Base-by-base conservation (phyloP, 1,284 basidiomycete genomes). In the Tetrapyrgos nigripes region DNA sequence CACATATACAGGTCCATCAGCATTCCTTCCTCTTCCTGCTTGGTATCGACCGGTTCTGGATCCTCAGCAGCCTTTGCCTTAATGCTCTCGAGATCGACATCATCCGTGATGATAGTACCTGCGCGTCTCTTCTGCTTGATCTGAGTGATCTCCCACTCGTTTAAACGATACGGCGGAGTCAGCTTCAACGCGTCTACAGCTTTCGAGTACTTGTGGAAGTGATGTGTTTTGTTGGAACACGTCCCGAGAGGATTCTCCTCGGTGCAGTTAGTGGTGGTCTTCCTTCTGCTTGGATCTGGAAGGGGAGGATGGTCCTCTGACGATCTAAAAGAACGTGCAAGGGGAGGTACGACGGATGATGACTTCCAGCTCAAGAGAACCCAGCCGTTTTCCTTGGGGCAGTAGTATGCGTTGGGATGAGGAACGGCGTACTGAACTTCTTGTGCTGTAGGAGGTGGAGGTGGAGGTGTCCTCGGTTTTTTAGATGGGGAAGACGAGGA, bases 401-500 rank as follows among this genome's bases (percentile, higher is more conserved):
- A 93, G 68, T 89, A 93, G 67, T 91, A 91, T 14, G 89, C 89
- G 63, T 90, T 83, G 2, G 91, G 87, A 68, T 93, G 91, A 10
- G 91, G 92, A 35, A 91, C 79, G 21, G 91, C 82, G 14, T 80
- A 83, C 5, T 80, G 82, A 3, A 89, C 76, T 64, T 92, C 89
- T 29, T 86, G 83, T 47, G 79, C 72, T 8, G 79, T 76, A 0
- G 86, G 85, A 10, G 76, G 75, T 37, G 68, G 47, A 49, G 69
- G 53, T 55, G 50, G 71, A 55, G 40, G 72, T 62, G 62, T 73
- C 57, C 58, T 70, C 58, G 63, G 73, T 28, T 64, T 45, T 60
- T 54, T 62, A 52, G 62, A 68, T n/a, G 67, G 60, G 51, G 67
- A 62, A n/a, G 68, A 59, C 45, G 68, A 43, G 21, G 63, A 50